phyloP scores from a whole-genome alignment of 495 filamentous ascomycete species.

The Annulohypoxylon stygium region DNA sequence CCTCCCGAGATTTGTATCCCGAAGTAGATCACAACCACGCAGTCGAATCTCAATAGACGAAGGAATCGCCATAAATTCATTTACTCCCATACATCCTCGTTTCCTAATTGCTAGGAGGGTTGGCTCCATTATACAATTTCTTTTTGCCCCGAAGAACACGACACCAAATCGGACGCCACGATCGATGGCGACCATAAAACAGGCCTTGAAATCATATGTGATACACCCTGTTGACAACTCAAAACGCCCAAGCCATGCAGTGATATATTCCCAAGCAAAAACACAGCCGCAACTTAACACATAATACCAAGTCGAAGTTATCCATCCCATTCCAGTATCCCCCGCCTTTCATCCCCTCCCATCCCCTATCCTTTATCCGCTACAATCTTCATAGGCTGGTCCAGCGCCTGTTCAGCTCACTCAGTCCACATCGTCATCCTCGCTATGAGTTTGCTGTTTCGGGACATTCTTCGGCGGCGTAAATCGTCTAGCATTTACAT shows the following conservation, averaged over 20 bases:
- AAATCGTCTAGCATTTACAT: conserved; percentile 1
- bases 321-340: neutral
- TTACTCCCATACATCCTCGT: neutral
- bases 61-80: conserved; percentile 10
- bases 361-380: neutral
- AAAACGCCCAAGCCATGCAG: conserved; percentile 39
- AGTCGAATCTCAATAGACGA: neutral
- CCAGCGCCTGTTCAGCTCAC: neutral
- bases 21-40: neutral
- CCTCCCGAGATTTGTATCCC: neutral
- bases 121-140: conserved; percentile 10
- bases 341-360: neutral
- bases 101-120: neutral
- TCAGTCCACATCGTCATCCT: conserved; percentile 41
- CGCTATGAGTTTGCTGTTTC: conserved; percentile 22
- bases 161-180: neutral
- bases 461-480: conserved; percentile 11
- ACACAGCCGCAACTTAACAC: conserved; percentile 1
- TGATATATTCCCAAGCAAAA: conserved; percentile 11
- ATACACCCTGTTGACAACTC: conserved; percentile 15
- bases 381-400: neutral
- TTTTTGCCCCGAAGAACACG: neutral
- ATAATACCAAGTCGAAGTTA: conserved; percentile 8
- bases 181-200: neutral
- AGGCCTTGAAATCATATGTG: neutral